Base-by-base conservation (phyloP, 2,329 filamentous ascomycete genomes). In the Talaromyces atroroseus region DNA sequence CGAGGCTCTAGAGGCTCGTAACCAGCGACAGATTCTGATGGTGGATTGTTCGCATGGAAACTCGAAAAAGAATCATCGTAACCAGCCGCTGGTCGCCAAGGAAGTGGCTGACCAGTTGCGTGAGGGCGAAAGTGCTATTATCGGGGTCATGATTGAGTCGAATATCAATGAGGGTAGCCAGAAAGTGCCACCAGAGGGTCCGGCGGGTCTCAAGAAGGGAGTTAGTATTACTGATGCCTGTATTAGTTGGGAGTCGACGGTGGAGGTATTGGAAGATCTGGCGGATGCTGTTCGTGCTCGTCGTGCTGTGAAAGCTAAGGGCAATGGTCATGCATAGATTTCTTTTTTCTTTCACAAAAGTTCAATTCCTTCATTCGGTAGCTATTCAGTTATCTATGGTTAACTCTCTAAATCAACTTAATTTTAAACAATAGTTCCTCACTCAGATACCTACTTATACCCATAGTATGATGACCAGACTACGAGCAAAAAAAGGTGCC, bases 21-120 rank as follows among this genome's bases (percentile, higher is more conserved):
- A 86, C 59, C 88, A 94, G 71, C 87, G 87, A 68, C 82, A 90
- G 75, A 88, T 92, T 61, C 87, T 99, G 77, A 99, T 99, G 94
- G 85, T 99, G 58, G 94, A 99, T 76, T 99, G 94, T 81, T 96
- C 92, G 21, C 94, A 99, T 71, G 94, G 94, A 56, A 99, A 99
- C 80, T 97, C 92, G 20, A 90, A 88, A 75, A 99, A 99, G 80
- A 86, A 97, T 79, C 92, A 97, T 80, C 87, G 88, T 68, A 99
- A 99, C 77, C 92, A 99, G 78, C 94, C 94, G 66, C 88, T 92
- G 76, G 92, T 97, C 46, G 91, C 92, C 62, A 83, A 88, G 71
- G 81, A 80, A 52, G 79, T 99, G 59, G 87, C 82, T 32, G 89
- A 95, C 54, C 92, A 99, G 78, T 81, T 99, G 62, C 85, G 88